Conservation (phyloP, 2,329 filamentous ascomycete species). For the Lecanicillium sp. region DNA sequence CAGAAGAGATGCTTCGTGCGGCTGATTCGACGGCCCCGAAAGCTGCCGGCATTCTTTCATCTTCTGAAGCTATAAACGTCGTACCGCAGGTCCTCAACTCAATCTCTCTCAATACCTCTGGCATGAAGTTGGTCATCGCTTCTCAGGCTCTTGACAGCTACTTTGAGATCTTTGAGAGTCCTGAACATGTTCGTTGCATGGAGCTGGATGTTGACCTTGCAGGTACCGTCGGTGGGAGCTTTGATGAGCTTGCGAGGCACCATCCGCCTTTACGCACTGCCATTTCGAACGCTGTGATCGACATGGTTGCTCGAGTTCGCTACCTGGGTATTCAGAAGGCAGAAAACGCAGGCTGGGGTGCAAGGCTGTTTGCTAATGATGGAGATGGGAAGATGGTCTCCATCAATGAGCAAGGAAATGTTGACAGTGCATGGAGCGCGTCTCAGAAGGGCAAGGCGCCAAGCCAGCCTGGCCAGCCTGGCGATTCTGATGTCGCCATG, state of each 20-base stretch:
- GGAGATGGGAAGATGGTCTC: constrained; percentile 43
- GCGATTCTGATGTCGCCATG: constrained; percentile 57
- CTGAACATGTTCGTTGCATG: constrained; percentile 79
- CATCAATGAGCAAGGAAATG: constrained; percentile 44
- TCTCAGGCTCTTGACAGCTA: constrained; percentile 79
- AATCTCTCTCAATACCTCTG: constrained; percentile 82
- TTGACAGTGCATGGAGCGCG: constrained; percentile 13
- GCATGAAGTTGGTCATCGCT: constrained; percentile 77
- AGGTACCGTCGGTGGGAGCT: constrained; percentile 67
- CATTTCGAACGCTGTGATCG: constrained; percentile 77
- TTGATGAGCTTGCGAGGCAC: constrained; percentile 91
- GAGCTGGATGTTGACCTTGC: constrained; percentile 63
- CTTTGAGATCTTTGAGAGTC: constrained; percentile 94
- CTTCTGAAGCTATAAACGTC: constrained; percentile 77
- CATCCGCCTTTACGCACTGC: constrained; percentile 74
- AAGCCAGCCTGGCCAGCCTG: constrained; percentile 31
- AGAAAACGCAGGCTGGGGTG: constrained; percentile 61
- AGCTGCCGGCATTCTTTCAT: constrained; percentile 73
- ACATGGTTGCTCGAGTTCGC: constrained; percentile 79
- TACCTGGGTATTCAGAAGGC: constrained; percentile 66
- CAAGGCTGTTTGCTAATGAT: constrained; percentile 63
- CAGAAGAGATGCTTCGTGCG: constrained; percentile 38
- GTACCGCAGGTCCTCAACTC: constrained; percentile 86
- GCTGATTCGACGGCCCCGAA: constrained; percentile 32
- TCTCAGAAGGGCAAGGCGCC: constrained; percentile 17